Evolutionary conservation across 1,284 basidiomycete species (phyloP).

Genomic region (Marasmius tenuissimus): DNA sequence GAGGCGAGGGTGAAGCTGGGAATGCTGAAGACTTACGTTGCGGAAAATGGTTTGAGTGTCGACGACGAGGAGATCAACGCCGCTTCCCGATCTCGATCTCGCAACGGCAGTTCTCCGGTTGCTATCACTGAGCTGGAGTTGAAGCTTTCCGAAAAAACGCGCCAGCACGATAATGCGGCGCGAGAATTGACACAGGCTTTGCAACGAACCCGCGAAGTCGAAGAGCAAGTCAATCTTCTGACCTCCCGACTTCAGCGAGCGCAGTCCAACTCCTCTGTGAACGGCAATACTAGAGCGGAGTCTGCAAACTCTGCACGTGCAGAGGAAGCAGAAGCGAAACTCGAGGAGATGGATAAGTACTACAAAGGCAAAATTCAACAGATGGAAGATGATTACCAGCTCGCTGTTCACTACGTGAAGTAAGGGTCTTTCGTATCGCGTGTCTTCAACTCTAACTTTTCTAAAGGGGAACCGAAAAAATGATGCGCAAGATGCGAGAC

Average conservation of each 20-base stretch:
- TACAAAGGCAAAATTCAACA: constrained; percentile 79
- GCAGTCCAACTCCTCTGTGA: constrained; percentile 43
- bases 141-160: constrained; percentile 69
- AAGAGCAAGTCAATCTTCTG: constrained; percentile 65
- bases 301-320: constrained; percentile 52
- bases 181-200: constrained; percentile 65
- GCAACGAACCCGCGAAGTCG: constrained; percentile 70
- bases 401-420: constrained; percentile 91
- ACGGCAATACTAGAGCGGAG: constrained; percentile 31
- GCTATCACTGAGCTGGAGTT: constrained; percentile 72
- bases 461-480: constrained; percentile 93
- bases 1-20: constrained; percentile 77
- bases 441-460: constrained; percentile 17
- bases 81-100: constrained; percentile 38
- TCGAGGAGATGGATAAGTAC: constrained; percentile 76
- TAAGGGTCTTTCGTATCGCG: constrained; percentile 43
- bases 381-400: constrained; percentile 94
- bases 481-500: constrained; percentile 96
- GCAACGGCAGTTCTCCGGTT: constrained; percentile 46
- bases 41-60: constrained; percentile 82
- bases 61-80: constrained; percentile 64
- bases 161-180: constrained; percentile 74
- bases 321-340: constrained; percentile 68
- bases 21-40: constrained; percentile 85
- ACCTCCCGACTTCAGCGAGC: constrained; percentile 66